Base-by-base conservation (phyloP, 176 grass and related monocot genomes). In the Rhynchospora pubera region DNA sequence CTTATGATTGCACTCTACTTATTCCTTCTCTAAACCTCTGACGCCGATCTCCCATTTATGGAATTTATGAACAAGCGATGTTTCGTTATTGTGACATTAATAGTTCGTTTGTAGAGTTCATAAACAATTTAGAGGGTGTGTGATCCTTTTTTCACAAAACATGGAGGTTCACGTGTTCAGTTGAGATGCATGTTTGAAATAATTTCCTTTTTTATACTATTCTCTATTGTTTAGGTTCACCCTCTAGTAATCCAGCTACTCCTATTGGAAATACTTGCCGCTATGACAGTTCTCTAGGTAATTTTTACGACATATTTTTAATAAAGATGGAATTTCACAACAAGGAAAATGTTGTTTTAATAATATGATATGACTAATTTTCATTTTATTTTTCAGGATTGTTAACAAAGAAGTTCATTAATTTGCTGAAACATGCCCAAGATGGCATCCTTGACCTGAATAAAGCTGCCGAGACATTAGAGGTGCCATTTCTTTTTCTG, bases 371-470 rank as follows among this genome's bases (percentile, higher is more conserved):
- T 19, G 43, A 83, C 78, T 48, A 69, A 23, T 55, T 76, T 62
- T 80, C 5, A 81, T 78, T 61, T 24, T 86, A 56, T 87, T 84
- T 51, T 91, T 55, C 68, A 99, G 96, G 93, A 52, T 65, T 93
- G 61, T 81, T 95, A 81, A 93, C 93, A 48, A 91, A 89, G 84
- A 99, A 91, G 56, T 95, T 99, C 77, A 85, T 95, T 59, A 87
- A 84, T 84, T 89, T 99, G 64, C 87, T 93, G 70, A 93, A 95
- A 65, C 79, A 93, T 73, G 89, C 96, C 83, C 79, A 85, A 87
- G 91, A 90, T 85, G 96, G 89, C 21, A 87, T 91, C 76, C 84
- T 99, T 79, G 91, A 99, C 88, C 85, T 99, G 87, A 99, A 99
- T 72, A 89, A 68, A 26, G 85, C 91, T 79, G 89, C 89, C 74